These are phyloP conservation scores for Omphalea diandra DNA, from an alignment of 441 rosid species.

Conservation along the genomic window DNA sequence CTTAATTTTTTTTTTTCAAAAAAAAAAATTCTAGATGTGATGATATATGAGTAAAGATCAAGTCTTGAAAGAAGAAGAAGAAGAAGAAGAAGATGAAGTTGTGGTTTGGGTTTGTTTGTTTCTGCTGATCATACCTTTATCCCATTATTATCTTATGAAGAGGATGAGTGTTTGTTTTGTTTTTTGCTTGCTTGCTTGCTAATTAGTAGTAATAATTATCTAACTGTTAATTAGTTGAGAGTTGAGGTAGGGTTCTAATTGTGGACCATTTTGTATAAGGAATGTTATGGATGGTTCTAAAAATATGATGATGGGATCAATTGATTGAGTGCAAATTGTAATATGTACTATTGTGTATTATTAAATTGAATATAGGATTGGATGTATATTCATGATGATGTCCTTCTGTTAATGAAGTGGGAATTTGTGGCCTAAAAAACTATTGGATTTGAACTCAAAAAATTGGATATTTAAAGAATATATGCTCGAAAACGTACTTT, in stretches of 20 bases:
- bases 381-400: not conserved
- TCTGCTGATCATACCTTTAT: not conserved
- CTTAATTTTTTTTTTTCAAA: slow-evolving; percentile 33
- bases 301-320: not conserved
- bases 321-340: slow-evolving; percentile 10
- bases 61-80: not conserved
- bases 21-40: not conserved
- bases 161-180: too few species aligned
- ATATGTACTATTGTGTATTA: not conserved
- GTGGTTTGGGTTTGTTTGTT: not conserved
- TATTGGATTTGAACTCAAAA: slow-evolving; percentile 12
- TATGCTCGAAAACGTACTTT: not conserved
- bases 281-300: not conserved
- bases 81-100: too few species aligned
- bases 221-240: not conserved
- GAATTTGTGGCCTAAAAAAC: not conserved
- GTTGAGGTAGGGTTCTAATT: too few species aligned
- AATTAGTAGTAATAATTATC: not conserved
- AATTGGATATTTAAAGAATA: not conserved
- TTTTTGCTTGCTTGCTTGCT: not conserved
- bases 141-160: not conserved
- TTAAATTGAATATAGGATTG: not conserved
- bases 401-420: not conserved
- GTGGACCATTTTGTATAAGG: not conserved
- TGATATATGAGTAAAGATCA: slow-evolving; percentile 12